Conservation (phyloP, 768 basidiomycete genomes). For the Mycena latifolia region DNA sequence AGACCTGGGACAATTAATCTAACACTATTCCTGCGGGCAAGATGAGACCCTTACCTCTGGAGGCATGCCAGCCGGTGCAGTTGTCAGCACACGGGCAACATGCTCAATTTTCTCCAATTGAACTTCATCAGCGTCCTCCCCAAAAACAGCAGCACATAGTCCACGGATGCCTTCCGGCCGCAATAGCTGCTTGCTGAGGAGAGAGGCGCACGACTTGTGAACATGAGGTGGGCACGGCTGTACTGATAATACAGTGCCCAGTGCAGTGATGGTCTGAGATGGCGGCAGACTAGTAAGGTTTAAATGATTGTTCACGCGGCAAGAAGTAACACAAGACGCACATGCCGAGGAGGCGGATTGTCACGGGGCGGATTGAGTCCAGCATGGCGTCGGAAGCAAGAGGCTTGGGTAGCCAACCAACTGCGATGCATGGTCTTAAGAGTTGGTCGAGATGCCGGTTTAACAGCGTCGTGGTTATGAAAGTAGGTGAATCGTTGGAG, state of each 20-base stretch:
- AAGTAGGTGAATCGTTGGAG: slow-evolving; percentile 68
- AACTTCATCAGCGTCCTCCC: slow-evolving; percentile 68
- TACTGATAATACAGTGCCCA: slow-evolving; percentile 70
- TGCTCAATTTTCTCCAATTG: slow-evolving; percentile 81
- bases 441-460: slow-evolving; percentile 68
- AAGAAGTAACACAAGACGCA: slow-evolving; percentile 52
- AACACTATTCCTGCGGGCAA: neutral
- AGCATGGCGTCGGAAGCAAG: slow-evolving; percentile 51
- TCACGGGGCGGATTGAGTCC: slow-evolving; percentile 62
- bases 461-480: slow-evolving; percentile 71
- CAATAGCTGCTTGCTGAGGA: slow-evolving; percentile 79
- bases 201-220: slow-evolving; percentile 67
- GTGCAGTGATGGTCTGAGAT: slow-evolving; percentile 72
- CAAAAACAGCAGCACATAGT: slow-evolving; percentile 76
- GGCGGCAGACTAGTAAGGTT: slow-evolving; percentile 66
- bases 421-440: slow-evolving; percentile 67
- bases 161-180: slow-evolving; percentile 79
- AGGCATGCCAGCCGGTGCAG: slow-evolving; percentile 69
- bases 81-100: slow-evolving; percentile 70
- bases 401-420: slow-evolving; percentile 82
- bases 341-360: slow-evolving; percentile 72
- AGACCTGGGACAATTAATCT: too few relatives aligned
- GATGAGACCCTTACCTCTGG: slow-evolving; percentile 59
- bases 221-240: slow-evolving; percentile 61
- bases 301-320: slow-evolving; percentile 28